These are phyloP conservation scores for Mycena haematopus DNA, from an alignment of 768 basidiomycete species.

Conservation along the genomic window DNA sequence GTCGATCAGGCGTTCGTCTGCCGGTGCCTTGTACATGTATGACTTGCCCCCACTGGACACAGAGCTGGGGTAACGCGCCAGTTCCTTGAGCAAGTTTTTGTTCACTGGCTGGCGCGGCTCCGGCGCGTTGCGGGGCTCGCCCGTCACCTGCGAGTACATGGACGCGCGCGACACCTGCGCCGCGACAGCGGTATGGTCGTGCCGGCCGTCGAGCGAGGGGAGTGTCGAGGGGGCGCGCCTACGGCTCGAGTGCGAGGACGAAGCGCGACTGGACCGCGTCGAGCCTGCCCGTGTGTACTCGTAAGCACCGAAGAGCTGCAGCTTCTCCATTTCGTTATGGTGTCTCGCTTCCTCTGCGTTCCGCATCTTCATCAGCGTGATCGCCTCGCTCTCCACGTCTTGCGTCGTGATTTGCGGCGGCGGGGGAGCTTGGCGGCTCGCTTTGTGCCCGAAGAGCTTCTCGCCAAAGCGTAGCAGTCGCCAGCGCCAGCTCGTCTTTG, in stretches of 20 bases:
- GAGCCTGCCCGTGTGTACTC: conserved; percentile 52
- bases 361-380: conserved; percentile 56
- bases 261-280: conserved; percentile 38
- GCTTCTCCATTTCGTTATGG: conserved; percentile 56
- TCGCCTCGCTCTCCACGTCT: conserved; percentile 47
- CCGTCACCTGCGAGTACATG: conserved; percentile 75
- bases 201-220: conserved; percentile 44
- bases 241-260: conserved; percentile 36
- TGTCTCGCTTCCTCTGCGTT: conserved; percentile 58
- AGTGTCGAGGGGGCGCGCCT: conserved; percentile 47
- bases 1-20: conserved; percentile 38
- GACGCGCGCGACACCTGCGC: conserved; percentile 50
- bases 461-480: conserved; percentile 63
- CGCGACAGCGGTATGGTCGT: conserved; percentile 31
- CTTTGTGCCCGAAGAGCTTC: conserved; percentile 59
- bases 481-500: conserved; percentile 59
- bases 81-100: conserved; percentile 34
- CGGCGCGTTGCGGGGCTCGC: conserved; percentile 61
- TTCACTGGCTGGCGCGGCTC: conserved; percentile 77
- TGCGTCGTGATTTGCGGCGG: conserved; percentile 33
- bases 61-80: conserved; percentile 35
- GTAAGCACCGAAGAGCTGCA: conserved; percentile 54
- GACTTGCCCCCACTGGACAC: conserved; percentile 53
- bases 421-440: conserved; percentile 26
- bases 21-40: conserved; percentile 47